These are phyloP conservation scores for Sporobolomyces roseus DNA, from an alignment of 768 basidiomycete genomes.

Conservation along the genomic window DNA sequence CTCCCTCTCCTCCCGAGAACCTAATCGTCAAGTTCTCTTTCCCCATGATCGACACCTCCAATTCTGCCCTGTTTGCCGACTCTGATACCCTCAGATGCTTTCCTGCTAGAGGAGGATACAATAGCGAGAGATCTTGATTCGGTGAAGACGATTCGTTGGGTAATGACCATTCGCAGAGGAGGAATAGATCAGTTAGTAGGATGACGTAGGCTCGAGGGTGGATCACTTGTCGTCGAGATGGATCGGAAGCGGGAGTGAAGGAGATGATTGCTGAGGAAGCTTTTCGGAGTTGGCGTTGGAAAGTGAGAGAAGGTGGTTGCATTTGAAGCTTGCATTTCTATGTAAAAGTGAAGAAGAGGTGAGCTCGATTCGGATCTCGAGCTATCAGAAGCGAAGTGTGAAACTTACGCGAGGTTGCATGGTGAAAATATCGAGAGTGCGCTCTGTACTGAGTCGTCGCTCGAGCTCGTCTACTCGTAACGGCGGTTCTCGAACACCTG, in stretches of 20 bases:
- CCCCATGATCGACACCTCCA: slow-evolving; percentile 77
- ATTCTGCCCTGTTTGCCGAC: slow-evolving; percentile 56
- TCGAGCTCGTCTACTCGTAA: slow-evolving; percentile 72
- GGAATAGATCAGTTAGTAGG: slow-evolving; percentile 85
- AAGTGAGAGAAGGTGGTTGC: slow-evolving; percentile 70
- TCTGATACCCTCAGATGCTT: slow-evolving; percentile 72
- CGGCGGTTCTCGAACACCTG: slow-evolving; percentile 45
- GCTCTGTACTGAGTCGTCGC: slow-evolving; percentile 66
- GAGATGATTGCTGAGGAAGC: slow-evolving; percentile 68
- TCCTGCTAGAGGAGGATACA: slow-evolving; percentile 91
- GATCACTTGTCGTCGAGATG: slow-evolving; percentile 67
- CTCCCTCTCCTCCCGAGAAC: slow-evolving; percentile 56
- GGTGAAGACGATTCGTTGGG: slow-evolving; percentile 57
- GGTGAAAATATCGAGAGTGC: slow-evolving; percentile 87
- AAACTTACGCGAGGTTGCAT: slow-evolving; percentile 78
- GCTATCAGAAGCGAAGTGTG: slow-evolving; percentile 1
- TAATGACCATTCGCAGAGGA: slow-evolving; percentile 80
- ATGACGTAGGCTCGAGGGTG: slow-evolving; percentile 76
- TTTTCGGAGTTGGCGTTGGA: slow-evolving; percentile 68
- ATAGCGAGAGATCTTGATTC: slow-evolving; percentile 72
- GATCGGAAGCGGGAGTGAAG: slow-evolving; percentile 61
- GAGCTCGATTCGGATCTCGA: slow-evolving; percentile 15
- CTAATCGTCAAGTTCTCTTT: slow-evolving; percentile 76
- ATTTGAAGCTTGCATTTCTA: slow-evolving; percentile 90
- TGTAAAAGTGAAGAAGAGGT: background rate